Evolutionary conservation across 2,329 filamentous ascomycete species (phyloP).

Genomic region (Cladophialophora immunda): DNA sequence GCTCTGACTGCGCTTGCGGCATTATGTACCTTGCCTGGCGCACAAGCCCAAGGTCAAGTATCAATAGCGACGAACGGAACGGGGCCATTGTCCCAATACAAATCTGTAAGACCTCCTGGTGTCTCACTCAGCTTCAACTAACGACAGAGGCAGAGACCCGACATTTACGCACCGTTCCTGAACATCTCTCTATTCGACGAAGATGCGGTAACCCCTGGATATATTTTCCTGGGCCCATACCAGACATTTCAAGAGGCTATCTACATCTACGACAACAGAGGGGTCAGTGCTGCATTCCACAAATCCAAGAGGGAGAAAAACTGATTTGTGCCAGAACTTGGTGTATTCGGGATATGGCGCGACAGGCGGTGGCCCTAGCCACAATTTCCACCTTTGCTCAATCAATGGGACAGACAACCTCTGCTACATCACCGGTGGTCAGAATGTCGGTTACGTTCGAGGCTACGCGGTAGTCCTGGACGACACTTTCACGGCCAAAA

Average conservation of each 20-base stretch:
- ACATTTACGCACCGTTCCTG: constrained; percentile 50
- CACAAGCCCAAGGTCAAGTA: constrained; percentile 26
- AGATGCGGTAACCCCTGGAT: constrained; percentile 54
- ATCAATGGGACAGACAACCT: constrained; percentile 59
- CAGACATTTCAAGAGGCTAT: constrained; percentile 59
- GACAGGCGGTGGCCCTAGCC: constrained; percentile 58
- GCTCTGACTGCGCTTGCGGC: constrained; percentile 9
- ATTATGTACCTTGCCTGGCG: constrained; percentile 12
- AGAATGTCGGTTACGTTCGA: constrained; percentile 61
- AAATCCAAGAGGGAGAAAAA: neutral
- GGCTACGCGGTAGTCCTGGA: constrained; percentile 64
- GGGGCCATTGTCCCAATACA: constrained; percentile 36
- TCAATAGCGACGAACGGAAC: constrained; percentile 28
- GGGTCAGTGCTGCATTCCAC: constrained; percentile 44
- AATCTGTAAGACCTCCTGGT: constrained; percentile 27
- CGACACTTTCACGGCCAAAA: constrained; percentile 40
- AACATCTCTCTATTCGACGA: constrained; percentile 44
- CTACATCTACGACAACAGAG: constrained; percentile 62
- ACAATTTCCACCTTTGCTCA: constrained; percentile 58
- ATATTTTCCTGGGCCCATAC: constrained; percentile 62
- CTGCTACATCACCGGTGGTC: constrained; percentile 61
- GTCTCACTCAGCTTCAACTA: neutral
- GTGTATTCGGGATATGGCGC: constrained; percentile 61
- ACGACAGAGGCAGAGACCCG: constrained; percentile 46
- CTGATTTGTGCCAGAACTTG: constrained; percentile 49